Conservation (phyloP, 441 rosid species). For the Viola pubescens region DNA sequence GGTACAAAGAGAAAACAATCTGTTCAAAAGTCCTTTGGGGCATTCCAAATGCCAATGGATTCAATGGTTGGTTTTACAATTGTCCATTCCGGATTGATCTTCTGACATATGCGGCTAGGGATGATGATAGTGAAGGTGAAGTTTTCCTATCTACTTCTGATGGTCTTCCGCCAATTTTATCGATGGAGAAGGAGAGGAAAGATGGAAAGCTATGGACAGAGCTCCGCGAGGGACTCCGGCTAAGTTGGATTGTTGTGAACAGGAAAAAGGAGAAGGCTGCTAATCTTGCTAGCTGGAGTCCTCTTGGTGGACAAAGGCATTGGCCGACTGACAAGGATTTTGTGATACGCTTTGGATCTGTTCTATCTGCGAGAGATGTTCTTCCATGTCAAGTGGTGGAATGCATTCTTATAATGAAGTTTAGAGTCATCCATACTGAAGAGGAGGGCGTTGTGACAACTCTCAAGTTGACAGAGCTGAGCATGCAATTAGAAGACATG, state of each 20-base stretch:
- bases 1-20: slow-evolving; percentile 47
- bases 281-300: slow-evolving; percentile 67
- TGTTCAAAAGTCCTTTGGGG: slow-evolving; percentile 72
- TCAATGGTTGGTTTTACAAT: slow-evolving; percentile 60
- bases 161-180: slow-evolving; percentile 51
- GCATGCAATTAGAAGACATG: slow-evolving; percentile 78
- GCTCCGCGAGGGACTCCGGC: slow-evolving; percentile 53
- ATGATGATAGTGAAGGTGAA: slow-evolving; percentile 42
- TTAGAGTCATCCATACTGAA: slow-evolving; percentile 41
- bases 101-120: slow-evolving; percentile 39
- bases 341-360: slow-evolving; percentile 57
- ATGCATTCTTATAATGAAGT: slow-evolving; percentile 67
- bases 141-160: slow-evolving; percentile 53
- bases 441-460: slow-evolving; percentile 39
- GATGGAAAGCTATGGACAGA: slow-evolving; percentile 70
- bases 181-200: slow-evolving; percentile 64
- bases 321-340: slow-evolving; percentile 80
- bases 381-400: slow-evolving; percentile 60
- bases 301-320: slow-evolving; percentile 73
- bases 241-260: slow-evolving; percentile 73
- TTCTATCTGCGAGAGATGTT: slow-evolving; percentile 61
- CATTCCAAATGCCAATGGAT: slow-evolving; percentile 54
- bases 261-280: slow-evolving; percentile 56
- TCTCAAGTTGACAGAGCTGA: slow-evolving; percentile 54
- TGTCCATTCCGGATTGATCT: slow-evolving; percentile 69